A percentile compares a stretch with the other conserved stretches of the same genome.
phyloP scores from a whole-genome alignment of 768 basidiomycete genomes.

The Tricholoma flavovirens region DNA sequence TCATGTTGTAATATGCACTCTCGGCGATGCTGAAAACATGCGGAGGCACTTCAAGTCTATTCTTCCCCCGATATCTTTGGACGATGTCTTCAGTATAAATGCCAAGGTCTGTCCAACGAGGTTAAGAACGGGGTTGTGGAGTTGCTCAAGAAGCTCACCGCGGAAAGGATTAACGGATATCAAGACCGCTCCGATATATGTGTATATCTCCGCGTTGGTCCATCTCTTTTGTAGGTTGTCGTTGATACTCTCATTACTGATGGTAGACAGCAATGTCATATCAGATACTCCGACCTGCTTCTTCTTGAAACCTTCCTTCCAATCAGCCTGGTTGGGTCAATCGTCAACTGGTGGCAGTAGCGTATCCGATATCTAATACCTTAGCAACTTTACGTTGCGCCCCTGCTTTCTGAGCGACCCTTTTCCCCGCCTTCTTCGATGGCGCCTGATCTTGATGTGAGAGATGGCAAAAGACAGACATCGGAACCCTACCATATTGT shows the following conservation, averaged over 20 bases:
- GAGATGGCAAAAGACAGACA: not conserved
- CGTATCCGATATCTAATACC: constrained; percentile 31
- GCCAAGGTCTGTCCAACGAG: constrained; percentile 67
- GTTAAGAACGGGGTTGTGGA: not conserved
- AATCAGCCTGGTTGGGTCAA: constrained; percentile 72
- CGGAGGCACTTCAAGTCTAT: constrained; percentile 94
- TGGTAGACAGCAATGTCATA: constrained; percentile 96
- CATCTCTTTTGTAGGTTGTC: constrained; percentile 97
- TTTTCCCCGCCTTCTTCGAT: constrained; percentile 90
- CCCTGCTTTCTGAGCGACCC: constrained; percentile 58
- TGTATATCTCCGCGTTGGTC: constrained; percentile 95
- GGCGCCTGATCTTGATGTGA: constrained; percentile 48
- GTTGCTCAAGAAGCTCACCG: constrained; percentile 43
- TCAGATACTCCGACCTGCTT: constrained; percentile 97
- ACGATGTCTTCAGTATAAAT: constrained; percentile 94
- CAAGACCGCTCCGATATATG: constrained; percentile 96
- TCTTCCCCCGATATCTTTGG: constrained; percentile 88
- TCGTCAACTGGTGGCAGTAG: constrained; percentile 10
- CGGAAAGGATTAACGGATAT: constrained; percentile 99
- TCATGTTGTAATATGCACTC: constrained; percentile 98
- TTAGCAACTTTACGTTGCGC: constrained; percentile 68
- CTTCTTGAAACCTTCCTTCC: constrained; percentile 99
- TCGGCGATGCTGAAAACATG: constrained; percentile 98
- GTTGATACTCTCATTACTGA: constrained; percentile 97
- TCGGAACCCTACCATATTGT: constrained; percentile 10